These are phyloP conservation scores for Malassezia japonica DNA, from an alignment of 1,284 basidiomycete genomes.

Conservation along the genomic window DNA sequence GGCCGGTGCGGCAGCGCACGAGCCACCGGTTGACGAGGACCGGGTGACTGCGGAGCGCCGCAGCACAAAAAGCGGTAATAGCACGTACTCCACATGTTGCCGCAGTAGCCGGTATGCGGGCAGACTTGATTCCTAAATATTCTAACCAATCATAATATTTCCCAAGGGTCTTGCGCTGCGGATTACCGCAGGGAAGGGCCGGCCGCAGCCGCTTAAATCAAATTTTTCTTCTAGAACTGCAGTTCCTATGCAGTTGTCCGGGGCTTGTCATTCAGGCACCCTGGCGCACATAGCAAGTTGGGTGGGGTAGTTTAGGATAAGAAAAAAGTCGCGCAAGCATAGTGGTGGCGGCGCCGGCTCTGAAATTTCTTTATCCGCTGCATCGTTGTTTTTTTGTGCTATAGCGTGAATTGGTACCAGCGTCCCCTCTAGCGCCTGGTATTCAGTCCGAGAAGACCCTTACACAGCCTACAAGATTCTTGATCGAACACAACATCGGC, in stretches of 20 bases:
- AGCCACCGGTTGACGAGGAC: neutral
- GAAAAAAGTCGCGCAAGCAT: too few relatives aligned
- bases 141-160: too few relatives aligned
- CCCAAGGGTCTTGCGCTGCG: too few relatives aligned
- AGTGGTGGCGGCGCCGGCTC: too few relatives aligned
- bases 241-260: neutral
- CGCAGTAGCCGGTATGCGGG: neutral
- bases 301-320: neutral
- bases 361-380: neutral
- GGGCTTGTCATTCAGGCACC: constrained; percentile 1
- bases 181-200: too few relatives aligned
- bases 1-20: neutral
- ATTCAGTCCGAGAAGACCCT: neutral
- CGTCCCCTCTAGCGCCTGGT: too few relatives aligned
- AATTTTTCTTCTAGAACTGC: neutral
- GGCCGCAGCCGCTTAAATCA: too few relatives aligned
- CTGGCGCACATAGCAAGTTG: too few relatives aligned
- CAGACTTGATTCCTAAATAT: neutral
- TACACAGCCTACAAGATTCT: neutral
- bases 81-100: too few relatives aligned
- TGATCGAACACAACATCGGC: neutral
- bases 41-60: too few relatives aligned
- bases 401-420: too few relatives aligned
- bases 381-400: neutral
- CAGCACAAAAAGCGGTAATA: too few relatives aligned